Base-by-base conservation (phyloP, 306 rosid species). In the Crataegus laevigata region DNA sequence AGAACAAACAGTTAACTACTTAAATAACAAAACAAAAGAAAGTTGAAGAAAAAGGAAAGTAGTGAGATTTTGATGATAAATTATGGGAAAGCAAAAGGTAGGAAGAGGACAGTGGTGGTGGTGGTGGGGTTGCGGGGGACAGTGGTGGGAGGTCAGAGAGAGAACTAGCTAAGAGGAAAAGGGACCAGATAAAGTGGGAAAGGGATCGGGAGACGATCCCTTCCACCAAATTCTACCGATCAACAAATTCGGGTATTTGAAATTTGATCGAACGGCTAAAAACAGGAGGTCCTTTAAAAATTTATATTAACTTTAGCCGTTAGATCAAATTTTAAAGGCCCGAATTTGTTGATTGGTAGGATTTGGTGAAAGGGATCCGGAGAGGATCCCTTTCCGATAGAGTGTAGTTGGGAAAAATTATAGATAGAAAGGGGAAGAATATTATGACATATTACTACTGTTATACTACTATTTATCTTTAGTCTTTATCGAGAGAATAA, bases 31-130 rank as follows among this genome's bases (percentile, higher is more conserved):
- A 64, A 29, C 21, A 62, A 24, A 64, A 38, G 14, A 42, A 72
- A 67, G 75, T 51, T 70, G 65, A 79, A 80, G 68, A 71, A 61
- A 77, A 82, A 76, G 88, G 69, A 62, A 81, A 80, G 86, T 75
- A n/a, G 51, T 2, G 45, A 63, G 17, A 4, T 1, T 5, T 78
- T 77, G 87, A 80, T 84, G 88, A 84, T 82, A 82, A 84, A 84
- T 84, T 78, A 86, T 84, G 86, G 80, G 68, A 84, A 88, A 84
- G 85, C 83, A 81, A 75, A 47, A 81, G 86, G 82, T 80, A 59
- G 71, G 83, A 76, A 67, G 8, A 47, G 8, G 77, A 68, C 83
- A 72, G 80, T 74, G 83, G 81, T 81, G 74, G 81, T 58, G 86
- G 25, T 64, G 62, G 79, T 84, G 87, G 77, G 83, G 82, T 45